phyloP scores from a whole-genome alignment of 1,139 yeast genomes.

The Yamadazyma spencermartinsiae region DNA sequence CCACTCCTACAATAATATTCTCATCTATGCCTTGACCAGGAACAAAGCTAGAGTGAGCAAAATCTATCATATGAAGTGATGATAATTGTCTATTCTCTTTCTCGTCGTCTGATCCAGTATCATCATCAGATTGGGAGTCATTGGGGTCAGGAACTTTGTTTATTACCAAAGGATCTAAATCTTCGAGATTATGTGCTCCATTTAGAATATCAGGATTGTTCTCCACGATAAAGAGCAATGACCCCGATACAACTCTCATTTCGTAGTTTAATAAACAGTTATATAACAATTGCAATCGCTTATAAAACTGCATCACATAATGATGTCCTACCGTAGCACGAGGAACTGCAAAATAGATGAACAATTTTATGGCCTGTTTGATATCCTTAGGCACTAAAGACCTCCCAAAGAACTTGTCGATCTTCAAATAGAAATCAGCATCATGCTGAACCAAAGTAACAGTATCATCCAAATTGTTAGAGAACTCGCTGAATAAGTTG shows the following conservation, averaged over 20 bases:
- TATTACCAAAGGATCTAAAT: constrained; percentile 36
- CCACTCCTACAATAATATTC: constrained; percentile 66
- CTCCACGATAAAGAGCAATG: constrained; percentile 75
- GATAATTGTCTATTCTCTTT: constrained; percentile 21
- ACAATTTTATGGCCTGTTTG: constrained; percentile 49
- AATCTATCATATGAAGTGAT: constrained; percentile 72
- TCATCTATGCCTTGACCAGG: constrained; percentile 73
- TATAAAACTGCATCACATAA: constrained; percentile 40
- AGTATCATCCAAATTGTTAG: constrained; percentile 5
- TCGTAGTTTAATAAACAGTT: constrained; percentile 64
- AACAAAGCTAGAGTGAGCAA: constrained; percentile 77
- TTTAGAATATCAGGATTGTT: constrained; percentile 58
- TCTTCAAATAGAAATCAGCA: constrained; percentile 42
- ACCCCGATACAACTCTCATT: constrained; percentile 69
- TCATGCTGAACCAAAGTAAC: constrained; percentile 14
- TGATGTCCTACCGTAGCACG: constrained; percentile 8
- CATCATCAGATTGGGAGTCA: constrained; percentile 30
- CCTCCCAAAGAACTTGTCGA: constrained; percentile 75
- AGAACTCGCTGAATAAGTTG: constrained; percentile 11
- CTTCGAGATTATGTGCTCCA: constrained; percentile 15
- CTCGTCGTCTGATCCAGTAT: constrained; percentile 33
- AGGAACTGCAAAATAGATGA: constrained; percentile 35
- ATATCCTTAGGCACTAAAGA: constrained; percentile 46
- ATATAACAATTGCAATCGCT: constrained; percentile 62
- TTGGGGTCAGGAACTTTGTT: constrained; percentile 27